phyloP scores from a whole-genome alignment of 1,139 yeast species.

The Taphrina wiesneri region DNA sequence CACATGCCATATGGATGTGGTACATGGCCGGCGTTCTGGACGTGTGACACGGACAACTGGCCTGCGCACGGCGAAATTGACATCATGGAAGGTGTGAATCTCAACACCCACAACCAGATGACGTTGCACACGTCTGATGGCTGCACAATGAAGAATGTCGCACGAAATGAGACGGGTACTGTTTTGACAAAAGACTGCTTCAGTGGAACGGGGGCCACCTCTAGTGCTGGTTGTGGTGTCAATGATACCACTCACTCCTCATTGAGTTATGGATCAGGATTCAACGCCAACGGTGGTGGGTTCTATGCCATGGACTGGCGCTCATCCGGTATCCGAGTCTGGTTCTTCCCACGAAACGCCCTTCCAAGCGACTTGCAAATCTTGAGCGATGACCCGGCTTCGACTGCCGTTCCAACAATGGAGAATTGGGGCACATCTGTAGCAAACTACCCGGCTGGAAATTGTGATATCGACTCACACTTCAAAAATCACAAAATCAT shows the following conservation, averaged over 20 bases:
- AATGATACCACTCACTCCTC: slow-evolving; percentile 8
- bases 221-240: slow-evolving; percentile 34
- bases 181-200: slow-evolving; percentile 20
- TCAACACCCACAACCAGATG: slow-evolving; percentile 23
- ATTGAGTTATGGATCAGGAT: slow-evolving; percentile 23
- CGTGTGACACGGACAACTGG: slow-evolving; percentile 30
- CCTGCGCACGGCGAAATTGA: slow-evolving; percentile 35
- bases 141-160: slow-evolving; percentile 19
- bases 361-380: slow-evolving; percentile 27
- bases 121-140: slow-evolving; percentile 35
- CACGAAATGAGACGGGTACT: slow-evolving; percentile 27
- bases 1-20: slow-evolving; percentile 37
- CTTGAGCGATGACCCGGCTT: slow-evolving; percentile 19
- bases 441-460: slow-evolving; percentile 21
- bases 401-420: slow-evolving; percentile 17
- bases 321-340: slow-evolving; percentile 28
- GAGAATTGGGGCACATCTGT: slow-evolving; percentile 13
- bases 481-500: slow-evolving; percentile 29
- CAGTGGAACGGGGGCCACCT: slow-evolving; percentile 12
- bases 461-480: slow-evolving; percentile 27
- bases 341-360: slow-evolving; percentile 34
- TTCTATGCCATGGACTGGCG: slow-evolving; percentile 35
- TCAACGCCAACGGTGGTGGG: slow-evolving; percentile 27
- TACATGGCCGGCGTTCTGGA: slow-evolving; percentile 38
- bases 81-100: slow-evolving; percentile 35